These are phyloP conservation scores for Sporobolomyces roseus DNA, from an alignment of 768 basidiomycete species.

Conservation along the genomic window DNA sequence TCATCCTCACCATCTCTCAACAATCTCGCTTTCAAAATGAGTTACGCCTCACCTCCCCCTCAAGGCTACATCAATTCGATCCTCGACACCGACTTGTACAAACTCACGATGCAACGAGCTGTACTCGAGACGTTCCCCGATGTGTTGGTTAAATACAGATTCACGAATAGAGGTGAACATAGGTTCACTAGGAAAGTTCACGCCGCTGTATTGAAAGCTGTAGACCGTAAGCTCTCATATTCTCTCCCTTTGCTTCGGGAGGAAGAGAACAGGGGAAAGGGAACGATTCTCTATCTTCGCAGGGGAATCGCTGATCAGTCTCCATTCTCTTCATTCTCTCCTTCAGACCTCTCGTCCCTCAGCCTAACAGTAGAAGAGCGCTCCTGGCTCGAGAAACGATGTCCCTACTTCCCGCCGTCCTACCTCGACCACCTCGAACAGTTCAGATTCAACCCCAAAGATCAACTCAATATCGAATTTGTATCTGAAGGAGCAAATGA, in stretches of 20 bases:
- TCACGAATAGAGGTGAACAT: constrained; percentile 38
- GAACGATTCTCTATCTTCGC: no score
- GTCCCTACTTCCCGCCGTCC: constrained; percentile 65
- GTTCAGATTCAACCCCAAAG: constrained; percentile 47
- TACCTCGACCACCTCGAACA: constrained; percentile 71
- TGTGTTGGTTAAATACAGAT: constrained; percentile 54
- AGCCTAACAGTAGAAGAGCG: constrained; percentile 54
- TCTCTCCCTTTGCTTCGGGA: constrained; percentile 54
- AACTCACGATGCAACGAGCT: constrained; percentile 96
- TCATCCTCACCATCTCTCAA: not conserved
- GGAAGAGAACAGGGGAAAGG: not conserved
- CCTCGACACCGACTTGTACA: constrained; percentile 92
- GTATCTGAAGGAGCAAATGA: constrained; percentile 58
- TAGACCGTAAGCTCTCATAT: constrained; percentile 61
- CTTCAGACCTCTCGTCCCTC: constrained; percentile 66
- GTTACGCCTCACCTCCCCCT: constrained; percentile 15
- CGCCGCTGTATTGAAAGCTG: constrained; percentile 64
- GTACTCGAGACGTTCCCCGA: constrained; percentile 72
- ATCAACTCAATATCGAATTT: constrained; percentile 56
- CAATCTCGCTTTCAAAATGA: constrained; percentile 1
- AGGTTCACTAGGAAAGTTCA: constrained; percentile 50
- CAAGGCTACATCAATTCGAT: constrained; percentile 55
- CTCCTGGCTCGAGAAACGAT: constrained; percentile 62
- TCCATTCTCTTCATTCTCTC: not conserved
- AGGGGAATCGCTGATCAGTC: no score